Evolutionary conservation across 805 yeast species (phyloP), one percentile per base, ranked within the genome.

Genomic region (Hanseniaspora occidentalis): DNA sequence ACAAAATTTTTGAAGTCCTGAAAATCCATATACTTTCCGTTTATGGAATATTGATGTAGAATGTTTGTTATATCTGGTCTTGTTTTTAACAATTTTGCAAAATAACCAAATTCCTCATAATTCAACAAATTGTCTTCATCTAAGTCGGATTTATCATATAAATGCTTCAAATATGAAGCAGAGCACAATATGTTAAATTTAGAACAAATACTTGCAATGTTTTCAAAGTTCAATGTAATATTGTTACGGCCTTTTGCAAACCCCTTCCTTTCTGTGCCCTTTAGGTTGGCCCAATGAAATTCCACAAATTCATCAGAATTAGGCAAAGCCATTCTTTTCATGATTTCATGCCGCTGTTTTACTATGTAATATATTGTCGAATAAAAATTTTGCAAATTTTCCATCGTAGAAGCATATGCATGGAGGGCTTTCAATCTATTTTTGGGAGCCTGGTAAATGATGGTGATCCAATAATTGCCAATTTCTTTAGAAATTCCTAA

Each of bases 401-500:
- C 58, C 37, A 60, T 62, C 7, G 67, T 61, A 0, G 69, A 57
- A 1, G 94, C 86, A 7, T 88, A 75, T 13, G 86, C 59, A 59
- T 89, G 96, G 40, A 92, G 57, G 0, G 88, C 82, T 50, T 84
- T 83, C 35, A 84, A 63, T 53, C 80, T 83, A 39, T 72, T 66
- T 2, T 71, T 75, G 5, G 72, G 65, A 6, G 70, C 66, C 46
- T 74, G 72, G 53, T 84, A 89, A 10, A 85, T 74, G 24, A 89
- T 71, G 0, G 95, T 79, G 1, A 84, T 69, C 98, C 98, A 89
- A 7, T 73, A 59, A 10, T 67, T 64, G 35, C 76, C 75, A 40
- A 70, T 72, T 38, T 79, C 85, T 26, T 74, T 63, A 1, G 86
- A 72, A 1, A 85, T 71, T 27, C 80, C 77, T 48, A 84, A 73